These are phyloP conservation scores for Fusarium continuum DNA, from an alignment of 2,329 filamentous ascomycete species.

Conservation along the genomic window DNA sequence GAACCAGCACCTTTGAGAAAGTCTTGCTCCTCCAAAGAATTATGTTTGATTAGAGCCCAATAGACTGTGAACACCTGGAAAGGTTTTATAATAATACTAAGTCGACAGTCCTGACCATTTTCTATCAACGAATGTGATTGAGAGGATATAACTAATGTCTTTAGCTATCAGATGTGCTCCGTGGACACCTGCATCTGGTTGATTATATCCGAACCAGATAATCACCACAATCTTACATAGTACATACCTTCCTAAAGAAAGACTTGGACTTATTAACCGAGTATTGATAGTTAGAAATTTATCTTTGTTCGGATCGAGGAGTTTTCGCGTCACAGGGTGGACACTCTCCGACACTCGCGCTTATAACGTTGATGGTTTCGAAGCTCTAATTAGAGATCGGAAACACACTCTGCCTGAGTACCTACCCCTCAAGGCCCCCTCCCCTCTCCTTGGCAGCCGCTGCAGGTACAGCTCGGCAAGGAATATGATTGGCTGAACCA, in stretches of 20 bases:
- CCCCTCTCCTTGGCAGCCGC: conserved; percentile 22
- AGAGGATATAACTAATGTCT: too few relatives aligned
- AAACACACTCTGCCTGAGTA: conserved; percentile 39
- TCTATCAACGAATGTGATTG: too few relatives aligned
- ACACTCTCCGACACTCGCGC: conserved; percentile 26
- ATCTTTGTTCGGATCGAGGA: background rate
- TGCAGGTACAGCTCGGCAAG: conserved; percentile 6
- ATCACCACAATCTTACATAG: too few relatives aligned
- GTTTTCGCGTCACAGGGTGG: conserved; percentile 17
- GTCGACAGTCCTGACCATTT: background rate
- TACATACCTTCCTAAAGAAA: too few relatives aligned
- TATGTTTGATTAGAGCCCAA: background rate
- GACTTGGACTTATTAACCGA: too few relatives aligned
- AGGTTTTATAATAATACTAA: background rate
- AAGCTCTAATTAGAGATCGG: conserved; percentile 34
- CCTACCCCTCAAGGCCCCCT: too few relatives aligned
- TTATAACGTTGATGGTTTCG: conserved; percentile 33
- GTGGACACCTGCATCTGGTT: background rate
- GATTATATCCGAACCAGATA: background rate
- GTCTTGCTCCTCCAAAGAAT: background rate
- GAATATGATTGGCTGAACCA: conserved; percentile 31
- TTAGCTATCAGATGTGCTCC: background rate
- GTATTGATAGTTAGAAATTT: conserved; percentile 1
- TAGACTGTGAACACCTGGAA: too few relatives aligned
- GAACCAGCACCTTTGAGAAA: background rate